Evolutionary conservation across 192 early-diverging fungal genomes (phyloP).

Genomic region (Mortierella alpina): DNA sequence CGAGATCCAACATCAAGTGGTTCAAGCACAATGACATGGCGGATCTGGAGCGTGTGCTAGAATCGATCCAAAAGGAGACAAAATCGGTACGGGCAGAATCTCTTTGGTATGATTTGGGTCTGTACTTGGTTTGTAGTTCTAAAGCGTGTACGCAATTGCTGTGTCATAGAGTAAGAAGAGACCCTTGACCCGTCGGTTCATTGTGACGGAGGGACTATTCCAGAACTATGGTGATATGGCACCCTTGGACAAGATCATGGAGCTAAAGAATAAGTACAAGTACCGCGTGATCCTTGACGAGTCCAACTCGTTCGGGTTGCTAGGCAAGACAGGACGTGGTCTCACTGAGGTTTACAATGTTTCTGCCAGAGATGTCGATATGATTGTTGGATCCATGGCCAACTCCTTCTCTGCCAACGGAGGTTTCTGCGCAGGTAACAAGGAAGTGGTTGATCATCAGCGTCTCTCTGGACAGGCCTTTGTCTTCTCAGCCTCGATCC

Average conservation of each 20-base stretch:
- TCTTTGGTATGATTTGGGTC: not conserved
- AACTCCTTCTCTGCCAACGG: slow-evolving; percentile 84
- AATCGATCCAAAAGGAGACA: slow-evolving; percentile 78
- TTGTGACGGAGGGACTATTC: slow-evolving; percentile 94
- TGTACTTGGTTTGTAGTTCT: not conserved
- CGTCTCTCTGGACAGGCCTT: slow-evolving; percentile 90
- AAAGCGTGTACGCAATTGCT: not conserved
- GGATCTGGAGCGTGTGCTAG: slow-evolving; percentile 88
- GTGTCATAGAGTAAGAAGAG: slow-evolving; percentile 70
- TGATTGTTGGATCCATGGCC: slow-evolving; percentile 88
- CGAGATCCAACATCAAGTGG: slow-evolving; percentile 89
- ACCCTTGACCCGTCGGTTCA: slow-evolving; percentile 89
- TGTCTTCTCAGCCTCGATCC: slow-evolving; percentile 94
- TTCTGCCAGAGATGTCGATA: slow-evolving; percentile 81
- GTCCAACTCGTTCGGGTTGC: slow-evolving; percentile 86
- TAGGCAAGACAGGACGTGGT: slow-evolving; percentile 90
- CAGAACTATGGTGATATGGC: slow-evolving; percentile 89
- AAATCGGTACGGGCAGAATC: slow-evolving; percentile 49
- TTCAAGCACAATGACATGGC: slow-evolving; percentile 98
- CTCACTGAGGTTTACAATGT: slow-evolving; percentile 86
- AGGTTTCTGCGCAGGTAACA: slow-evolving; percentile 91
- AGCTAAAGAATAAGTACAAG: slow-evolving; percentile 95
- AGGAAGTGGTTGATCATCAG: slow-evolving; percentile 91
- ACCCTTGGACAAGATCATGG: slow-evolving; percentile 82
- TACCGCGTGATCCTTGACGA: slow-evolving; percentile 97